Evolutionary conservation across 192 early-diverging fungal species (phyloP), one percentile per base, ranked within the genome.

Genomic region (Rhizophagus clarus): DNA sequence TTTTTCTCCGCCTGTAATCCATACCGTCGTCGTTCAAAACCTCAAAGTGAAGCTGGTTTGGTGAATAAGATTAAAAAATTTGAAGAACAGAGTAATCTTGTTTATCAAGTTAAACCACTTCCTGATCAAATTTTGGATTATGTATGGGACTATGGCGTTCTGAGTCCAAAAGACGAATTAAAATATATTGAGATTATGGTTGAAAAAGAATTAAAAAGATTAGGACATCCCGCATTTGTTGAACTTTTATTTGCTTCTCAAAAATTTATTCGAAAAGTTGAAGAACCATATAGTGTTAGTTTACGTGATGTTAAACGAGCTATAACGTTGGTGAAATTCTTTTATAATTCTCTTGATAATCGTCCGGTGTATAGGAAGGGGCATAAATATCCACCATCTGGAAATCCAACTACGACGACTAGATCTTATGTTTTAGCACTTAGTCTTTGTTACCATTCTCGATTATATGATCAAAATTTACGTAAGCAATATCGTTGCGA

Each of bases 241-340:
- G 20, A 56, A 20, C 51, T 56, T 3, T 56, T 79, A 11, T 79
- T 72, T 47, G 61, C n/a, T 12, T 79, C 77, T n/a, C 77, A 79
- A 40, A 45, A 24, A 71, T 79, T 72, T 20, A 79, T 79, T 42
- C 77, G 77, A 9, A 24, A 74, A 3, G 56, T 72, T 20, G 77
- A 79, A 26, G 77, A 56, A 40, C 11, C 29, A 8, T 24, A 67
- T 32, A 79, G 69, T 31, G 77, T 79, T 24, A 79, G 77, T 67
- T 51, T 79, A 8, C 77, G 77, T 32, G 77, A 79, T 32, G 67
- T 79, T 14, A 79, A 71, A n/a, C 29, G 77, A 66, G 61, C 77
- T n/a, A 63, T 79, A 20, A 63, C 22, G n/a, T 56, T 56, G 20
- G 15, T 56, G 15, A 56, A 20, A 56, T 56, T 56, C 51, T 56